Conservation (phyloP, 2,329 filamentous ascomycete genomes). For the Xylariaceae sp. region DNA sequence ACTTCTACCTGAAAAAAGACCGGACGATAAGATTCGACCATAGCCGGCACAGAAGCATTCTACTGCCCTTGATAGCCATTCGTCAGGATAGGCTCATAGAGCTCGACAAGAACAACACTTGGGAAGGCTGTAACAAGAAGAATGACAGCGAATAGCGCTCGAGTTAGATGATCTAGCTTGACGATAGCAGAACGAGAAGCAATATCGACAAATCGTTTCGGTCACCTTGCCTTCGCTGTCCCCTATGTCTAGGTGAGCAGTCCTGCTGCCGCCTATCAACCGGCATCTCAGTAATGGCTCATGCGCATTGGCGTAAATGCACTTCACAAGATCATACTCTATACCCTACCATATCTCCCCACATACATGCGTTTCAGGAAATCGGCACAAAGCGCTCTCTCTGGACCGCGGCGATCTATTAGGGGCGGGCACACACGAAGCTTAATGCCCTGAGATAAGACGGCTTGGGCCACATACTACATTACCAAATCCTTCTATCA, state of each 20-base stretch:
- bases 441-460: too few relatives aligned
- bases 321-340: constrained; percentile 15
- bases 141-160: constrained; percentile 55
- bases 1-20: constrained; percentile 26
- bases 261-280: constrained; percentile 30
- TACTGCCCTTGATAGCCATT: constrained; percentile 42
- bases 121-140: constrained; percentile 45
- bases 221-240: constrained; percentile 39
- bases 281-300: constrained; percentile 19
- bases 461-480: too few relatives aligned
- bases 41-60: constrained; percentile 32
- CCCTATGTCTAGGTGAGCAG: constrained; percentile 35
- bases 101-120: constrained; percentile 36
- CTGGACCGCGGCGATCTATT: too few relatives aligned
- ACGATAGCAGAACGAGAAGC: constrained; percentile 62
- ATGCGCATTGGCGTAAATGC: constrained; percentile 21
- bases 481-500: too few relatives aligned
- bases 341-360: too few relatives aligned
- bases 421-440: too few relatives aligned
- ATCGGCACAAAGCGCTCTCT: too few relatives aligned
- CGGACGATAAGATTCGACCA: constrained; percentile 29
- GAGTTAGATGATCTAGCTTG: constrained; percentile 64
- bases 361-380: constrained; percentile 8
- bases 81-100: constrained; percentile 42
- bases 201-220: constrained; percentile 38